Conservation (phyloP, 805 yeast species). For the Myxozyma vanderwaltii region DNA sequence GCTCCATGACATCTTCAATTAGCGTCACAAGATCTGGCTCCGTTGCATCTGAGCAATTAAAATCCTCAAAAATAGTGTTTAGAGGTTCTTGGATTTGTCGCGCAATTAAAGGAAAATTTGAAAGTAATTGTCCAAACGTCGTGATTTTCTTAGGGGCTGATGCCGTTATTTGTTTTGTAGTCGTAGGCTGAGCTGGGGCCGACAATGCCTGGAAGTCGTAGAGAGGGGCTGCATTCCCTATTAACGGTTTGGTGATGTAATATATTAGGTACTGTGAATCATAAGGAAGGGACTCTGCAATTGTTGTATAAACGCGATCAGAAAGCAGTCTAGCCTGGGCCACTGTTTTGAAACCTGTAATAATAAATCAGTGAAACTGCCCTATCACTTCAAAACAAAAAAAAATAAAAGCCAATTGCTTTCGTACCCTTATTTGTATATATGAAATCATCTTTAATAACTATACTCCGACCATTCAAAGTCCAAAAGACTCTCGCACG, state of each 20-base stretch:
- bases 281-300: constrained; percentile 27
- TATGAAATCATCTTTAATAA: constrained; percentile 57
- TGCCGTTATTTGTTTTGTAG: background rate
- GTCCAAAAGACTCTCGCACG: constrained; percentile 55
- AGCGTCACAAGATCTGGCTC: constrained; percentile 40
- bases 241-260: constrained; percentile 33
- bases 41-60: constrained; percentile 42
- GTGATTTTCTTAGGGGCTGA: constrained; percentile 16
- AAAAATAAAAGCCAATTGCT: no score
- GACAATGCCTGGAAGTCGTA: constrained; percentile 9
- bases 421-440: constrained; percentile 59
- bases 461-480: constrained; percentile 56
- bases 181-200: constrained; percentile 25
- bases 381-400: no score
- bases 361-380: constrained; percentile 16
- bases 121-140: constrained; percentile 47
- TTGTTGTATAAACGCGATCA: constrained; percentile 58
- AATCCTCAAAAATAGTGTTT: constrained; percentile 45
- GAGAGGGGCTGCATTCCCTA: constrained; percentile 29
- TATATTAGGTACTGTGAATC: constrained; percentile 22
- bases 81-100: constrained; percentile 48
- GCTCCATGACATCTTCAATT: constrained; percentile 40
- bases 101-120: constrained; percentile 47
- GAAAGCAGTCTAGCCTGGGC: constrained; percentile 59
- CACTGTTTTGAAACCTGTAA: constrained; percentile 24